Base-by-base conservation (phyloP, 2,329 filamentous ascomycete genomes). In the Monascus ruber region DNA sequence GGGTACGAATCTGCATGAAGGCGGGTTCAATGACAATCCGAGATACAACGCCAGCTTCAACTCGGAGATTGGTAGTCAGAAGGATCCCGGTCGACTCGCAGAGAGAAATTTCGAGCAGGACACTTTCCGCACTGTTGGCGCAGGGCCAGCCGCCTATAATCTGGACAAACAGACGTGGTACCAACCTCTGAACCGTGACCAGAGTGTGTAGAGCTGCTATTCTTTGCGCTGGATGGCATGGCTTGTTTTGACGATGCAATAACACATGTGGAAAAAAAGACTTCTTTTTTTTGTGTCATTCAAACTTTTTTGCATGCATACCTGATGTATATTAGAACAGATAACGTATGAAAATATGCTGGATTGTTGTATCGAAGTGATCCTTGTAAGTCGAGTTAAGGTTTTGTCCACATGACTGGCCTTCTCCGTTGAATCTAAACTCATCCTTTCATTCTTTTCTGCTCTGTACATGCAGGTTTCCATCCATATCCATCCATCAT, bases 41-140 rank as follows among this genome's bases (percentile, higher is more conserved):
- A 60, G 62, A 24, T 49, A 58, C 24, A 75, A 74, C 42, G 69
- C 66, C 28, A 73, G 69, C 49, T 76, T 69, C 53, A 67, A 52
- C 24, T 56, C 60, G 9, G 69, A 74, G 24, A 71, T 79, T 43
- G 76, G 76, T 2, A 63, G 64, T 2, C 56, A 69, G 45, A 64
- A 75, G 32, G 76, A 80, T 48, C 75, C 77, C 3, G 69, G 68
- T 2, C 60, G 74, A 26, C 49, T 59, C 11, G 74, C 73, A 5
- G 55, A 63, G 48, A 52, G 49, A 26, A 48, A 51, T 29, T 63
- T 64, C 47, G 51, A 62, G 48, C 55, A 48, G 8, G 44, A 35
- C 10, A 55, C 48, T 31, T 49, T 53, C 1, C 6, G 10, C 10
- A 6, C 28, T 10, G 28, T 10, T 29, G 28, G 28, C 6, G 10